These are phyloP conservation scores for Stachybotrys echinatus DNA, from an alignment of 2,329 filamentous ascomycete genomes.

Conservation along the genomic window DNA sequence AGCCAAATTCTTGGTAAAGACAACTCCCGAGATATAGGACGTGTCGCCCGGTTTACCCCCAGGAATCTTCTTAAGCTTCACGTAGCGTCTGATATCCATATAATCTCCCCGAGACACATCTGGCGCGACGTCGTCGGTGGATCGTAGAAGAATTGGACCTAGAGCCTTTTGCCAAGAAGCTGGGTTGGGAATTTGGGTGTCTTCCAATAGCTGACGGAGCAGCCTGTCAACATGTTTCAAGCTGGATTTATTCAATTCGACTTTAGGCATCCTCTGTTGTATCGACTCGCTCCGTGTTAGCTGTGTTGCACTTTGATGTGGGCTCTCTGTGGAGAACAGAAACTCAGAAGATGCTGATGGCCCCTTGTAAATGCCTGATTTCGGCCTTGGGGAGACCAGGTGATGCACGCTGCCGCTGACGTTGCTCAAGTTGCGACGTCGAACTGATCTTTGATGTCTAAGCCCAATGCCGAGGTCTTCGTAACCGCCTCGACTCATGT, in stretches of 20 bases:
- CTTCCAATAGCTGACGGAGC: slow-evolving; percentile 75
- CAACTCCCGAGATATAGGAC: slow-evolving; percentile 91
- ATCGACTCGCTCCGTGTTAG: slow-evolving; percentile 78
- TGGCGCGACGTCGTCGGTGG: slow-evolving; percentile 90
- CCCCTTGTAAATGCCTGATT: slow-evolving; percentile 52
- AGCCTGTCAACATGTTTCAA: slow-evolving; percentile 83
- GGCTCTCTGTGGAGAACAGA: slow-evolving; percentile 40
- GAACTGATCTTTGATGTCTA: slow-evolving; percentile 54
- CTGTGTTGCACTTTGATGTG: slow-evolving; percentile 37
- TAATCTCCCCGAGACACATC: slow-evolving; percentile 87
- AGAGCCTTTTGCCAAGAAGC: slow-evolving; percentile 85
- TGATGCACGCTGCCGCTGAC: slow-evolving; percentile 67
- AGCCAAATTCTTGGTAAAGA: slow-evolving; percentile 95
- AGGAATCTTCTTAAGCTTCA: slow-evolving; percentile 94
- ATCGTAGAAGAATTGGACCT: slow-evolving; percentile 82
- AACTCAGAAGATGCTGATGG: slow-evolving; percentile 47
- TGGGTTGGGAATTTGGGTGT: slow-evolving; percentile 66
- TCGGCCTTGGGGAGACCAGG: slow-evolving; percentile 65
- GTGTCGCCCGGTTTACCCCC: slow-evolving; percentile 88
- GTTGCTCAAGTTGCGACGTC: slow-evolving; percentile 78
- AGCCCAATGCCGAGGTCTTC: slow-evolving; percentile 61
- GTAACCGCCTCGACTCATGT: slow-evolving; percentile 57
- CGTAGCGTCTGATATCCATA: slow-evolving; percentile 95
- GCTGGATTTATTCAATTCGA: slow-evolving; percentile 83
- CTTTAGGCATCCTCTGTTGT: slow-evolving; percentile 66